phyloP scores from a whole-genome alignment of 176 grass and related monocot species.

The Carex scoparia region DNA sequence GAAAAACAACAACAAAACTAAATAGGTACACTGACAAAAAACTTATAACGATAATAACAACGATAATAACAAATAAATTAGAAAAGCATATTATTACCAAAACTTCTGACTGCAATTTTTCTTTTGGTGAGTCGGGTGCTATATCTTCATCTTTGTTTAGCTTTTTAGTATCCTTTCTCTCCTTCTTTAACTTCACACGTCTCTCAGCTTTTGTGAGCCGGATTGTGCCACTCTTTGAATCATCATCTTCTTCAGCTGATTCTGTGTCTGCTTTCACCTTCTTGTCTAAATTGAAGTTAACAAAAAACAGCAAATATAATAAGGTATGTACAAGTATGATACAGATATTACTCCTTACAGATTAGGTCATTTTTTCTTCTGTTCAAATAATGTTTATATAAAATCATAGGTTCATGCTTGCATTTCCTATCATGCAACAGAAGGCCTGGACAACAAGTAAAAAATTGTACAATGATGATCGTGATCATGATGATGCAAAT shows the following conservation, averaged over 20 bases:
- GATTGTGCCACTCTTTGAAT: conserved; percentile 18
- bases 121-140: conserved; percentile 24
- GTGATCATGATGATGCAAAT: neutral
- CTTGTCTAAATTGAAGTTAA: conserved; percentile 38
- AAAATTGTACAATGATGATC: neutral
- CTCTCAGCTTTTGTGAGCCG: conserved; percentile 51
- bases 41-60: neutral
- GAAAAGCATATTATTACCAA: conserved; percentile 42
- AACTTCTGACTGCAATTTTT: conserved; percentile 67
- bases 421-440: neutral
- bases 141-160: conserved; percentile 33
- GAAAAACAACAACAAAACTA: neutral
- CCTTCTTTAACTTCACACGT: conserved; percentile 42
- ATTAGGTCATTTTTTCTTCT: neutral
- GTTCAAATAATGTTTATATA: neutral
- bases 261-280: conserved; percentile 31
- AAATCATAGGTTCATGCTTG: neutral
- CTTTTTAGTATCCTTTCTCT: conserved; percentile 56
- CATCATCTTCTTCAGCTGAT: conserved; percentile 31
- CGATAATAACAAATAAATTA: conserved; percentile 14
- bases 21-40: neutral
- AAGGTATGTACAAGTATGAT: conserved; percentile 7
- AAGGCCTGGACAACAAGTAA: neutral
- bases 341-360: neutral
- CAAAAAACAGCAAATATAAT: neutral